A percentile compares a stretch with the other conserved stretches of the same genome.
Evolutionary conservation across 306 rosid species (phyloP).

Genomic region (Prunus campanulata): DNA sequence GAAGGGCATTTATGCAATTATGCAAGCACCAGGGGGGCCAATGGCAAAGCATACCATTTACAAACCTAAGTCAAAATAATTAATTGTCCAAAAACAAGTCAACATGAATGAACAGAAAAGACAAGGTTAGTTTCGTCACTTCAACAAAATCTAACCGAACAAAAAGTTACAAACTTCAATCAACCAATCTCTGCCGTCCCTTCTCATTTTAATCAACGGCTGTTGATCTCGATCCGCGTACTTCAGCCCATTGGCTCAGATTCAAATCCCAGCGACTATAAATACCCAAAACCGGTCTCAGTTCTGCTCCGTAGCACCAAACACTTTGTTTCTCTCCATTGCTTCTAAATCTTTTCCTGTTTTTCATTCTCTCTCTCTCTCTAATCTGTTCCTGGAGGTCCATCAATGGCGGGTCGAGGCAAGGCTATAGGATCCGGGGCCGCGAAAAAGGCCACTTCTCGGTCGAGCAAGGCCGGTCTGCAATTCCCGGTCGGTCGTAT

Average conservation of each 20-base stretch:
- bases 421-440: conserved; percentile 73
- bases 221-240: conserved; percentile 19
- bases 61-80: no score
- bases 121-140: conserved; percentile 27
- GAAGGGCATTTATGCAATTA: no score
- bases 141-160: background rate
- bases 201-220: conserved; percentile 37
- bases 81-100: background rate
- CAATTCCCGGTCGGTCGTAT: conserved; percentile 96
- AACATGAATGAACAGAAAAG: background rate
- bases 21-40: no score
- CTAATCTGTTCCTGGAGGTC: background rate
- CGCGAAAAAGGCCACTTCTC: conserved; percentile 76
- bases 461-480: conserved; percentile 87
- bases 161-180: background rate
- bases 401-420: conserved; percentile 70
- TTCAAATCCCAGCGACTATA: conserved; percentile 29
- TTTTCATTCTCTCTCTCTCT: background rate
- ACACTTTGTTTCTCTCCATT: background rate
- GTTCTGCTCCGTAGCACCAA: background rate
- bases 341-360: background rate
- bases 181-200: conserved; percentile 37
- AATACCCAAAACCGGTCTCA: conserved; percentile 9
- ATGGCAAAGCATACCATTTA: no score
- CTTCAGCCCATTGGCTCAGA: conserved; percentile 34